A percentile compares a stretch with the other conserved stretches of the same genome.
These are phyloP conservation scores for Clarireedia monteithiana DNA, from an alignment of 2,329 filamentous ascomycete genomes.

Conservation along the genomic window DNA sequence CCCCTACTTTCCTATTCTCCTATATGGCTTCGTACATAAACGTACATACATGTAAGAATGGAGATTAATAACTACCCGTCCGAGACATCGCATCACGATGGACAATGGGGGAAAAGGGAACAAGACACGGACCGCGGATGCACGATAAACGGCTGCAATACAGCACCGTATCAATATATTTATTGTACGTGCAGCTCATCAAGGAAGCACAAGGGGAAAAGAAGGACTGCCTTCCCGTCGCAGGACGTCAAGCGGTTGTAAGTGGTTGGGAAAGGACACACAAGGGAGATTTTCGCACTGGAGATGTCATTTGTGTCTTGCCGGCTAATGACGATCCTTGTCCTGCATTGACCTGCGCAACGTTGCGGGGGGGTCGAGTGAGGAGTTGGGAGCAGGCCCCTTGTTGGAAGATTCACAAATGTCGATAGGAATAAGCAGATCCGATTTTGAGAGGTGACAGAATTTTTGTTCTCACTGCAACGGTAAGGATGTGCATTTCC, in stretches of 20 bases:
- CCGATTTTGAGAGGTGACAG: neutral
- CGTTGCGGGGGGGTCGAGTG: neutral
- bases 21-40: neutral
- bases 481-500: neutral
- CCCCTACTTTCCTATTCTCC: neutral
- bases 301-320: neutral
- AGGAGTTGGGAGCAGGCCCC: no score
- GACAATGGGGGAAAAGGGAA: no score
- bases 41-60: no score
- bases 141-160: neutral
- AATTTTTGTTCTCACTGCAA: neutral
- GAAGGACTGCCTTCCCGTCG: no score
- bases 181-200: neutral
- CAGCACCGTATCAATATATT: neutral
- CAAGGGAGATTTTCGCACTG: neutral
- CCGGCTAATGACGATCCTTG: neutral
- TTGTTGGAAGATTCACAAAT: neutral
- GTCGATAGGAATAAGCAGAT: neutral
- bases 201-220: no score
- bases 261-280: no score
- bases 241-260: no score
- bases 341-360: neutral
- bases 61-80: neutral
- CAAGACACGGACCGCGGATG: neutral
- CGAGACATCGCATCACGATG: neutral